Base-by-base conservation (phyloP, 495 filamentous ascomycete genomes). In the Penicillium bovifimosum region DNA sequence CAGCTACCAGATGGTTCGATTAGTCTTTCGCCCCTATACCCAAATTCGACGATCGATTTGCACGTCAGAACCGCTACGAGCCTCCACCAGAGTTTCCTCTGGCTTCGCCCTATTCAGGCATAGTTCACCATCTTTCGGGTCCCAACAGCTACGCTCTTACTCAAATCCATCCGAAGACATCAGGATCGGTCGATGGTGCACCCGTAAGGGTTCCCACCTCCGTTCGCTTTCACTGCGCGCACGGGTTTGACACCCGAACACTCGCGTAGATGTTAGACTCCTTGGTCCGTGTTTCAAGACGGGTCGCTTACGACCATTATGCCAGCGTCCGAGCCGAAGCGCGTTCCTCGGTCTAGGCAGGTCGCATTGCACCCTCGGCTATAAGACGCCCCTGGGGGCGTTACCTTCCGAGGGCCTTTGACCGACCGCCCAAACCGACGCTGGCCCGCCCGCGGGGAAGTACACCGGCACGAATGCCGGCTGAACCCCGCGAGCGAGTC, bases 131-230 rank as follows among this genome's bases (percentile, higher is more conserved):
- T 69, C 65, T 75, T 1, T 86, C 77, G 79, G 80, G 79, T 86
- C 80, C 77, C 76, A 83, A 80, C 76, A 84, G 76, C 77, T 79
- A 82, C 81, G 79, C 81, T 86, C 80, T 71, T 85, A 86, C 78
- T 85, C 80, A 86, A 82, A 85, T 86, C 82, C 79, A 81, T 86
- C 80, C 76, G 78, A 83, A 79, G 68, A 86, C 79, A 80, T 85
- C 76, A 77, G 78, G 80, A 85, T 83, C 79, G 79, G 81, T 86
- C 79, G 79, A 85, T 84, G 76, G 76, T 86, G 79, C 80, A 67
- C 80, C 80, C 72, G 60, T 2, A 59, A 54, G 62, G 67, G 76
- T 69, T 80, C 75, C 72, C 70, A 80, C 76, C 78, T 78, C 74
- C 80, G 77, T 84, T 83, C 72, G 83, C 81, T 81, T 85, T 85